Conservation (phyloP, 306 rosid species). For the Corylus avellana region DNA sequence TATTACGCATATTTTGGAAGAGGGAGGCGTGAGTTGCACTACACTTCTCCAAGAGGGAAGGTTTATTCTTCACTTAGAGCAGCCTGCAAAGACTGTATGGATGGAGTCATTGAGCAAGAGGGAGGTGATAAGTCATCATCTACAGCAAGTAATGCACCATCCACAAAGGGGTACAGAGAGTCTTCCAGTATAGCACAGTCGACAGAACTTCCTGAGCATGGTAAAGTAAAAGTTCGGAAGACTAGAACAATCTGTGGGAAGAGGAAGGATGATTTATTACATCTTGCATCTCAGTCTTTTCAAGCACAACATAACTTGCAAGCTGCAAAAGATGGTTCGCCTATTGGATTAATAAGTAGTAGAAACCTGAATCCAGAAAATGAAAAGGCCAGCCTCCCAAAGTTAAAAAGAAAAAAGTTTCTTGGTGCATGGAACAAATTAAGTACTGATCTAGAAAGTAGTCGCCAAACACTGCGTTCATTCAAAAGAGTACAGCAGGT, state of each 20-base stretch:
- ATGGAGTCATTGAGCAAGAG: conserved; percentile 32
- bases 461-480: conserved; percentile 38
- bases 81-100: conserved; percentile 47
- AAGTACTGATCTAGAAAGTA: conserved; percentile 16
- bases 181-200: conserved; percentile 4
- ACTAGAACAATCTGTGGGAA: conserved; percentile 12
- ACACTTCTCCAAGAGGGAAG: conserved; percentile 44
- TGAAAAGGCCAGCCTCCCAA: conserved; percentile 29
- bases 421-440: conserved; percentile 17
- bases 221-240: conserved; percentile 20
- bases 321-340: conserved; percentile 17
- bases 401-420: conserved; percentile 25
- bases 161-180: conserved; percentile 17
- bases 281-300: conserved; percentile 36
- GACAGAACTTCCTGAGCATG: conserved; percentile 1
- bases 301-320: conserved; percentile 32
- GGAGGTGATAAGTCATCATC: conserved; percentile 24
- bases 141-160: background rate
- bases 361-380: conserved; percentile 31
- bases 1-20: conserved; percentile 26
- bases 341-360: conserved; percentile 28
- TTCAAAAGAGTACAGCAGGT: conserved; percentile 58
- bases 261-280: conserved; percentile 15
- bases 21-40: conserved; percentile 33
- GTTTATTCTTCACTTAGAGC: conserved; percentile 29